Evolutionary conservation across 164 flowering plant genomes (phyloP).

Genomic region (Tinospora cordifolia): DNA sequence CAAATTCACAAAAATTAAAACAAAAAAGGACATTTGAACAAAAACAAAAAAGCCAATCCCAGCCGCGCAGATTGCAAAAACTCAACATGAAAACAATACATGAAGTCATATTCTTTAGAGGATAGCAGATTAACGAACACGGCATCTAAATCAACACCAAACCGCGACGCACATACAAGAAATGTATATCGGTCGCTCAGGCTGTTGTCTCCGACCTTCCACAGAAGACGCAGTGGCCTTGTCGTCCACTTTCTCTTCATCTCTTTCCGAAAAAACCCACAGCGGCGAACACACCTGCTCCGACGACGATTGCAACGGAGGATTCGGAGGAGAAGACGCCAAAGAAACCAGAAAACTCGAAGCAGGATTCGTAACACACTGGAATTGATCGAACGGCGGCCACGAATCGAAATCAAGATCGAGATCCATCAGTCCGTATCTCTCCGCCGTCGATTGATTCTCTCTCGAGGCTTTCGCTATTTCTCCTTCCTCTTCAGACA

Average conservation of each 20-base stretch:
- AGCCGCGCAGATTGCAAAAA: neutral
- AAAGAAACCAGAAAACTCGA: constrained; percentile 28
- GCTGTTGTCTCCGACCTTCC: constrained; percentile 17
- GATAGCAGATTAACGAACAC: neutral
- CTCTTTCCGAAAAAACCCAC: constrained; percentile 60
- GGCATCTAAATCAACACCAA: neutral
- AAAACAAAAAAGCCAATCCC: neutral
- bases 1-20: neutral
- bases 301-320: constrained; percentile 21
- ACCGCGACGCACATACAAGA: constrained; percentile 25
- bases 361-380: constrained; percentile 32
- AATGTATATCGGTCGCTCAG: constrained; percentile 22
- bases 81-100: neutral
- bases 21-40: neutral
- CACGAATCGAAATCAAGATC: constrained; percentile 41
- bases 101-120: neutral
- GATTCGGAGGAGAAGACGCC: constrained; percentile 6
- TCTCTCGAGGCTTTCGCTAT: neutral
- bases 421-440: constrained; percentile 40
- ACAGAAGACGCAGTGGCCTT: neutral
- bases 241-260: constrained; percentile 21
- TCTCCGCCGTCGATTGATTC: constrained; percentile 1
- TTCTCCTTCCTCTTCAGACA: constrained; percentile 21
- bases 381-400: constrained; percentile 64
- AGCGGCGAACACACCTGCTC: constrained; percentile 70